phyloP scores from a whole-genome alignment of 2,329 filamentous ascomycete genomes.

The Ophiocordyceps camponoti-leonardi region DNA sequence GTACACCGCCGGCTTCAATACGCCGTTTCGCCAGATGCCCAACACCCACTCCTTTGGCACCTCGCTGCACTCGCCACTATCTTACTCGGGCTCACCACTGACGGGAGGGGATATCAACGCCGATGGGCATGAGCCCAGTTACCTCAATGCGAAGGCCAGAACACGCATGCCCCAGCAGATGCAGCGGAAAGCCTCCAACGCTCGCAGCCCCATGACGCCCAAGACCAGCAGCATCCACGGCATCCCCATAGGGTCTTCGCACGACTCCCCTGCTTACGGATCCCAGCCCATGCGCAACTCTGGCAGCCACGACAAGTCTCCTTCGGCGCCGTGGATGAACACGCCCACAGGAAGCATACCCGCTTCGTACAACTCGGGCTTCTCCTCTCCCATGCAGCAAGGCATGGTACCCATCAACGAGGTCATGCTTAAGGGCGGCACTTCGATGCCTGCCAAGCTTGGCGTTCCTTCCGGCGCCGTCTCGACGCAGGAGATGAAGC shows the following conservation, averaged over 20 bases:
- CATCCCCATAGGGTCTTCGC: slow-evolving; percentile 48
- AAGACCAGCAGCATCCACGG: slow-evolving; percentile 65
- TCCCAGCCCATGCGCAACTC: slow-evolving; percentile 62
- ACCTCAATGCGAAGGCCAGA: slow-evolving; percentile 44
- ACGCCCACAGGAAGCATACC: slow-evolving; percentile 63
- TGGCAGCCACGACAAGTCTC: slow-evolving; percentile 59
- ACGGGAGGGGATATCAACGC: slow-evolving; percentile 30
- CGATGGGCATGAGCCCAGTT: slow-evolving; percentile 34
- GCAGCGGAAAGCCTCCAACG: slow-evolving; percentile 58
- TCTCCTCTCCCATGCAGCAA: slow-evolving; percentile 62
- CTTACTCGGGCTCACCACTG: slow-evolving; percentile 20
- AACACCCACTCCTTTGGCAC: slow-evolving; percentile 37
- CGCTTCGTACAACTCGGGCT: slow-evolving; percentile 77
- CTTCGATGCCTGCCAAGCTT: slow-evolving; percentile 81
- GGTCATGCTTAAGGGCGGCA: slow-evolving; percentile 72
- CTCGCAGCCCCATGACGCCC: slow-evolving; percentile 66
- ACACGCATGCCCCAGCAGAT: slow-evolving; percentile 43
- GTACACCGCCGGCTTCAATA: slow-evolving; percentile 64
- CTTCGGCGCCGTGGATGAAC: slow-evolving; percentile 80
- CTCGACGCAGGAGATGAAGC: slow-evolving; percentile 84
- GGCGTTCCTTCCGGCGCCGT: slow-evolving; percentile 32
- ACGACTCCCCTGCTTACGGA: slow-evolving; percentile 55
- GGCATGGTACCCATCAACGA: slow-evolving; percentile 68
- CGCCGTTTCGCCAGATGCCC: slow-evolving; percentile 58
- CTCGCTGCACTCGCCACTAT: slow-evolving; percentile 25